Base-by-base conservation (phyloP, 2,329 filamentous ascomycete species). In the Colletotrichum tamarilloi region DNA sequence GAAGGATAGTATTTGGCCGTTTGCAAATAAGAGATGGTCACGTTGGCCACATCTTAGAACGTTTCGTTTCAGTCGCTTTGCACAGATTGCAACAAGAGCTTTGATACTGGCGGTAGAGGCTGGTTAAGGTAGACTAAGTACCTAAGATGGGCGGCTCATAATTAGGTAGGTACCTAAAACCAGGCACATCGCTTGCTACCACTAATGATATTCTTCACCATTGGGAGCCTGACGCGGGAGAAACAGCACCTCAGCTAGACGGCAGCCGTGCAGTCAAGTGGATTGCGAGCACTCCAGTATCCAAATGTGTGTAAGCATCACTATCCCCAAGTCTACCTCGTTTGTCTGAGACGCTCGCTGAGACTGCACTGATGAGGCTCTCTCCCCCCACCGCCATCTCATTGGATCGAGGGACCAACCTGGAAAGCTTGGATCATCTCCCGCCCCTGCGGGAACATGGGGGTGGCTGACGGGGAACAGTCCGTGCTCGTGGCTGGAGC, bases 361-460 rank as follows among this genome's bases (percentile, higher is more conserved):
- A 49, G 42, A 49, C 42, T 49, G 19, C 6, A 49, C 38, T 42
- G 38, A 3, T 52, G 60, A 64, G 24, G 60, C 49, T 28, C 30
- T n/a, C 32, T 3, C 58, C 55, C 65, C 66, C 66, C 66, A 64
- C 59, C 16, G 32, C 16, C 26, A 32, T 59, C 56, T 64, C 28
- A 32, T 30, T 38, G 52, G 19, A 38, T 4, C 22, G 62, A 65
- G 28, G 35, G 38, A 58, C 42, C 19, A n/a, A 49, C 42, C 42
- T 49, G 49, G 12, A 59, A 72, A 71, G 67, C 71, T 71, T 62
- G 67, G 55, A 58, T 67, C 67, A 62, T 22, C 32, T 42, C 67
- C 71, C 22, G 58, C 53, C 35, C 53, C 57, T 63, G 67, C 55
- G 60, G 28, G 59, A 52, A 28, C 58, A 72, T 74, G 68, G 68